Percentiles rank a stretch among this genome's conserved stretches.
phyloP scores from a whole-genome alignment of 164 flowering plant species.

The Warburgia ugandensis region DNA sequence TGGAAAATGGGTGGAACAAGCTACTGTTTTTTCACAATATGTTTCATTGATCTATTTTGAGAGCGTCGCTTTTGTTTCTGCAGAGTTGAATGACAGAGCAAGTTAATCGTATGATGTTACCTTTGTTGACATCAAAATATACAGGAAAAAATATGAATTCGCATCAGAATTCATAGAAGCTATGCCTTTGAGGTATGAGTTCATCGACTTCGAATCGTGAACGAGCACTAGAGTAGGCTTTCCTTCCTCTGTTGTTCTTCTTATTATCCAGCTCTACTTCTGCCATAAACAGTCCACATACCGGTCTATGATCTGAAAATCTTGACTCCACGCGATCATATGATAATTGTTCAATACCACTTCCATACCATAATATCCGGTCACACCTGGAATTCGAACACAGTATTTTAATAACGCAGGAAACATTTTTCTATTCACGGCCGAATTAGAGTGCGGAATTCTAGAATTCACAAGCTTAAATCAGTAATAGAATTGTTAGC shows the following conservation, averaged over 20 bases:
- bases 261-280: slow-evolving; percentile 16
- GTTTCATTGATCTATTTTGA: too few relatives aligned
- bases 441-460: too few relatives aligned
- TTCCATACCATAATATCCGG: slow-evolving; percentile 81
- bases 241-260: slow-evolving; percentile 3
- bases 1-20: too few relatives aligned
- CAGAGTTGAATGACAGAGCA: too few relatives aligned
- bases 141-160: too few relatives aligned
- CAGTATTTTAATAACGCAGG: neutral
- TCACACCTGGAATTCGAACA: slow-evolving; percentile 68
- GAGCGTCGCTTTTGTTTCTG: too few relatives aligned
- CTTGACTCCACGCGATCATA: slow-evolving; percentile 91
- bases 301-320: slow-evolving; percentile 95
- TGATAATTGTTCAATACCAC: slow-evolving; percentile 64
- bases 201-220: slow-evolving; percentile 11
- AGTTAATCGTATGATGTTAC: too few relatives aligned
- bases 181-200: slow-evolving; percentile 21
- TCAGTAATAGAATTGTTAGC: too few relatives aligned
- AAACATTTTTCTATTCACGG: too few relatives aligned
- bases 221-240: slow-evolving; percentile 6
- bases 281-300: slow-evolving; percentile 56
- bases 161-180: slow-evolving; percentile 21
- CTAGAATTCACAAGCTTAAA: too few relatives aligned
- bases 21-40: too few relatives aligned
- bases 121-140: too few relatives aligned